These are phyloP conservation scores for Gossypium aridum DNA, from an alignment of 441 rosid species.

Conservation along the genomic window DNA sequence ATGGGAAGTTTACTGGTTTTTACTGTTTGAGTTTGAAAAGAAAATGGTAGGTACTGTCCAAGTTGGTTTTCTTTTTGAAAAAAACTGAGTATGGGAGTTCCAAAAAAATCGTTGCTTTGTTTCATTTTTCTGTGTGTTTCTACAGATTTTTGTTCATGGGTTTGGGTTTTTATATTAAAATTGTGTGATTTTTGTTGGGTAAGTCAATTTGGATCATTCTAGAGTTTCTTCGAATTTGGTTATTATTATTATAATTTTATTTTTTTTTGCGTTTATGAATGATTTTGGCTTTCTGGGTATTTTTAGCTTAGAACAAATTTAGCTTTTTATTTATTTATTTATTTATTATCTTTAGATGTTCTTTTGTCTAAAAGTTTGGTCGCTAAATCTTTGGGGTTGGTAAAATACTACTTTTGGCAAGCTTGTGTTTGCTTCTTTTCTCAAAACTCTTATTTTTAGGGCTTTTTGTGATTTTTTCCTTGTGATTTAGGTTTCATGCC, in stretches of 20 bases:
- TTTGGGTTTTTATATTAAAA: conserved; percentile 7
- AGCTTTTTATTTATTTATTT: too few relatives aligned
- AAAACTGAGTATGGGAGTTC: neutral
- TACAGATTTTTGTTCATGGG: conserved; percentile 13
- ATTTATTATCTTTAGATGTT: neutral
- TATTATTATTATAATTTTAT: neutral
- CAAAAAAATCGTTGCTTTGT: neutral
- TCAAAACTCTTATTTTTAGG: neutral
- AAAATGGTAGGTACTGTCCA: neutral
- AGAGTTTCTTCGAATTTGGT: neutral
- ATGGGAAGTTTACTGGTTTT: conserved; percentile 20
- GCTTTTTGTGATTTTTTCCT: too few relatives aligned
- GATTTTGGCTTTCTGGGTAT: conserved; percentile 3
- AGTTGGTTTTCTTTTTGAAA: neutral
- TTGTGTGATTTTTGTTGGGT: neutral
- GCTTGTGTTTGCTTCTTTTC: neutral
- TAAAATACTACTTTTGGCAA: neutral
- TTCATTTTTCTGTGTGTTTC: conserved; percentile 6
- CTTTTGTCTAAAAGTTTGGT: neutral
- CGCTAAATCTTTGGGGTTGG: neutral
- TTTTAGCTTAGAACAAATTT: neutral
- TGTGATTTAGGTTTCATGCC: neutral
- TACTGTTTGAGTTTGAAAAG: conserved; percentile 11
- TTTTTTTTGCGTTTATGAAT: neutral
- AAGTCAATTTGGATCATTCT: conserved; percentile 4